Conservation (phyloP, 805 yeast genomes). For the Pichia scutulata region DNA sequence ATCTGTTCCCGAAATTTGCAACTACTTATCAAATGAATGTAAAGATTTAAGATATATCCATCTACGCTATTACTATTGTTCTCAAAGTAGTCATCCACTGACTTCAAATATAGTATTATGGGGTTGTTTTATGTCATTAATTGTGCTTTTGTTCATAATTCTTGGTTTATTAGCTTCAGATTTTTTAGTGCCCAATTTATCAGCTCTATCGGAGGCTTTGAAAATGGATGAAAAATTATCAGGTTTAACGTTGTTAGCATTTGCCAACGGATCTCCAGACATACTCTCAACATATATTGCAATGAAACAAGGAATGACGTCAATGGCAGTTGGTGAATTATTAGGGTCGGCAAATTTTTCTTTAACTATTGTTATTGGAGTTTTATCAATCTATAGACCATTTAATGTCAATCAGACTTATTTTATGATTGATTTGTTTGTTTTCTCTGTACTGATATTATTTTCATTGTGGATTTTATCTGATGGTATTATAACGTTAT, state of each 20-base stretch:
- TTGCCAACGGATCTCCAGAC: conserved; percentile 93
- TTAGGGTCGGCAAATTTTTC: conserved; percentile 49
- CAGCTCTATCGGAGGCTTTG: conserved; percentile 52
- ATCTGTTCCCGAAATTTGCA: conserved; percentile 14
- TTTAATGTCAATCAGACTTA: conserved; percentile 42
- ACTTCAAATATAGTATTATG: conserved; percentile 8
- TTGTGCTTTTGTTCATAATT: conserved; percentile 44
- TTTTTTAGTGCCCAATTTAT: conserved; percentile 71
- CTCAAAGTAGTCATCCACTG: conserved; percentile 2
- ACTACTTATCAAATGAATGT: conserved; percentile 18
- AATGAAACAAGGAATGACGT: conserved; percentile 49
- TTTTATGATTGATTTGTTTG: conserved; percentile 54
- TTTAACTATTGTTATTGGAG: conserved; percentile 43
- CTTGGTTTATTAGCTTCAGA: conserved; percentile 80
- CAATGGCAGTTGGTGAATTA: conserved; percentile 45
- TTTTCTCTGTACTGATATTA: conserved; percentile 45
- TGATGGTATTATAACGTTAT: conserved; percentile 46
- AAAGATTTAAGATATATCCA: conserved; percentile 14
- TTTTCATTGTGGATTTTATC: conserved; percentile 44
- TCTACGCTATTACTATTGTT: conserved; percentile 22
- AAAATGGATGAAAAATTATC: conserved; percentile 68
- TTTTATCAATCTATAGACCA: conserved; percentile 24
- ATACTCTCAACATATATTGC: conserved; percentile 80
- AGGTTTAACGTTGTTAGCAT: conserved; percentile 80
- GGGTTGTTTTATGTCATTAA: conserved; percentile 9